Evolutionary conservation across 176 grass and related monocot species (phyloP).

Genomic region (Echinochloa phyllopogon): DNA sequence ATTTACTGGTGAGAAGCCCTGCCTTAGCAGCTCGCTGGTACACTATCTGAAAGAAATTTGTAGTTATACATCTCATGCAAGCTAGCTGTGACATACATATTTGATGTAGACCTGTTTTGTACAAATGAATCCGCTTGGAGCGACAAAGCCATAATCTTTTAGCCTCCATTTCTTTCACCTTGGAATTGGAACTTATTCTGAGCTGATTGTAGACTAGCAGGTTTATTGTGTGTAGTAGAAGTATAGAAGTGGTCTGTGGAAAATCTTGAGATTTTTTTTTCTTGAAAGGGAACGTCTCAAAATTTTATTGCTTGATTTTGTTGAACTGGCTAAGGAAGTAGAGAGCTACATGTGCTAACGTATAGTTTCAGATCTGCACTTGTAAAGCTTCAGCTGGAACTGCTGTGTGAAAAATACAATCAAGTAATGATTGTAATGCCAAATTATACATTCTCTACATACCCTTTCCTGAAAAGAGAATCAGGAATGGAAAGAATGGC

Average conservation of each 20-base stretch:
- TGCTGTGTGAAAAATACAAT: constrained; percentile 38
- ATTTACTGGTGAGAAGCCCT: constrained; percentile 17
- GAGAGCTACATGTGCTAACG: constrained; percentile 12
- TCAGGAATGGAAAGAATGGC: constrained; percentile 68
- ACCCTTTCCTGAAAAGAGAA: constrained; percentile 59
- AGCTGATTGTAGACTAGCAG: constrained; percentile 13
- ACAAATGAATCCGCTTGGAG: constrained; percentile 28
- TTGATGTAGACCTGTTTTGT: constrained; percentile 28
- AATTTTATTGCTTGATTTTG: constrained; percentile 14
- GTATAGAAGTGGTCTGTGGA: constrained; percentile 22
- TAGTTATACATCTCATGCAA: constrained; percentile 15
- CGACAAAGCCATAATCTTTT: constrained; percentile 2
- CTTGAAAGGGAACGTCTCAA: too few relatives aligned
- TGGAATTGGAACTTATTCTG: constrained; percentile 1
- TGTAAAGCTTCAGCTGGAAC: constrained; percentile 31
- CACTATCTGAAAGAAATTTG: constrained; percentile 6
- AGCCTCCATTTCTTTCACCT: neutral
- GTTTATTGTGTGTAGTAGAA: constrained; percentile 19
- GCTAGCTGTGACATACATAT: constrained; percentile 13
- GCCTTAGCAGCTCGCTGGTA: constrained; percentile 19
- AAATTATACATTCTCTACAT: constrained; percentile 58
- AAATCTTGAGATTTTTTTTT: neutral
- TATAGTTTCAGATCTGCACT: constrained; percentile 2
- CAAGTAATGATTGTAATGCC: constrained; percentile 46
- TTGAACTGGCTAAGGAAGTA: constrained; percentile 31